A percentile compares a stretch with the other conserved stretches of the same genome.
These are phyloP conservation scores for Lentinus brumalis DNA, from an alignment of 768 basidiomycete genomes.

Conservation along the genomic window DNA sequence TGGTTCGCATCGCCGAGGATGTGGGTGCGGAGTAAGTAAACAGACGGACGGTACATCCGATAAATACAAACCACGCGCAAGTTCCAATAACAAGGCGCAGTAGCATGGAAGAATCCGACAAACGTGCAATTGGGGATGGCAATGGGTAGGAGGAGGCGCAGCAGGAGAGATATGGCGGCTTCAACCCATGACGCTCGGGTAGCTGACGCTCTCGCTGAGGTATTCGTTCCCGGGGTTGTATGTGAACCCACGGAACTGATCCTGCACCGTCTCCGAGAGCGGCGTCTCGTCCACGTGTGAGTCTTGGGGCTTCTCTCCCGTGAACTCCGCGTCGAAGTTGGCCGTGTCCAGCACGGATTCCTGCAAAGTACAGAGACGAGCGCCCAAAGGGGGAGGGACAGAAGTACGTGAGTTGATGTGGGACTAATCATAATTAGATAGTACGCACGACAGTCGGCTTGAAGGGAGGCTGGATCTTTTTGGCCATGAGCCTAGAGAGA, in stretches of 20 bases:
- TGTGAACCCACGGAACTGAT: constrained; percentile 91
- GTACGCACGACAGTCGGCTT: constrained; percentile 89
- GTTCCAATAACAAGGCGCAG: no score
- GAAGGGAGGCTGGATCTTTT: constrained; percentile 97
- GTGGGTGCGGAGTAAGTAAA: no score
- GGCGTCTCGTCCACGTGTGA: constrained; percentile 94
- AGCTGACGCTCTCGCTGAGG: constrained; percentile 81
- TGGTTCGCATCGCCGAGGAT: no score
- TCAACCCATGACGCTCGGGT: constrained; percentile 38
- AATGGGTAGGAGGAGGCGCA: not conserved
- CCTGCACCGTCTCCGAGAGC: constrained; percentile 94
- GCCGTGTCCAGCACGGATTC: constrained; percentile 94
- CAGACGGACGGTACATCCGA: no score
- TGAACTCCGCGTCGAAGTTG: constrained; percentile 98
- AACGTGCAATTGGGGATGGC: not conserved
- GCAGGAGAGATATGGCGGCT: not conserved
- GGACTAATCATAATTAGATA: not conserved
- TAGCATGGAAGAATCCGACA: not conserved
- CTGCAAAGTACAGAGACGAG: constrained; percentile 34
- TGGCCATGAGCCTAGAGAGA: constrained; percentile 65
- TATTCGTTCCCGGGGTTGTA: constrained; percentile 87
- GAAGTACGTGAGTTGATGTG: no score
- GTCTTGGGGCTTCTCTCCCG: constrained; percentile 91
- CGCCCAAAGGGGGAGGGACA: not conserved
- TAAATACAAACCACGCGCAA: no score